Evolutionary conservation across 176 grass and related monocot genomes (phyloP), one percentile per base, ranked within the genome.

Genomic region (Triticum dicoccoides): DNA sequence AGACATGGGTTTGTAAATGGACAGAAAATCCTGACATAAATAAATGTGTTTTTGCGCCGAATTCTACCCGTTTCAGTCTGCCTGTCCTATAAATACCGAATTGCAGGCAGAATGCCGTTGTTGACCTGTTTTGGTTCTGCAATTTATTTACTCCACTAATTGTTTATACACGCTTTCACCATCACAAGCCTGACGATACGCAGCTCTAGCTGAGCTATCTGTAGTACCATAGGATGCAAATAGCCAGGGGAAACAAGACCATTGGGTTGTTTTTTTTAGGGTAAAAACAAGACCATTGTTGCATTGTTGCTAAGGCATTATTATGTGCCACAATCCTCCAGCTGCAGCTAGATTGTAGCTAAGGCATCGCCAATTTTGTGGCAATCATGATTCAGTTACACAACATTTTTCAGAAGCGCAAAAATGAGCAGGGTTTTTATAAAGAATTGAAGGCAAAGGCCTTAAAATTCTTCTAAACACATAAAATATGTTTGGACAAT

Each of bases 1-100:
- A 69, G 76, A 73, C 30, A 58, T 81, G 49, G n/a, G 34, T 76
- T 76, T 87, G 85, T 91, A 91, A 87, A 91, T 91, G 11, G 47
- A 84, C 56, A 78, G n/a, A 79, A 78, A 32, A 84, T 80, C 29
- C 54, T 76, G 85, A 80, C 85, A 80, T 37, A 76, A 87, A 89
- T 85, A 85, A 90, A 73, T 82, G 59, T 68, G 20, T 68, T 85
- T 82, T 66, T 64, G 17, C 70, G 73, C 15, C 21, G 61, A 84
- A 4, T 35, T 32, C 32, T 78, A 23, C 13, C 30, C 3, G 25
- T 29, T n/a, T 25, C 37, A 44, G 41, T 9, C 42, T 42, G n/a
- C 1, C 15, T n/a, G 20, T 20, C 35, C 39, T 44, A 44, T 20
- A 72, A 23, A 72, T 65, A 25, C 24, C 27, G 10, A 5, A 65